phyloP scores from a whole-genome alignment of 306 rosid genomes.

The Potentilla sterilis region DNA sequence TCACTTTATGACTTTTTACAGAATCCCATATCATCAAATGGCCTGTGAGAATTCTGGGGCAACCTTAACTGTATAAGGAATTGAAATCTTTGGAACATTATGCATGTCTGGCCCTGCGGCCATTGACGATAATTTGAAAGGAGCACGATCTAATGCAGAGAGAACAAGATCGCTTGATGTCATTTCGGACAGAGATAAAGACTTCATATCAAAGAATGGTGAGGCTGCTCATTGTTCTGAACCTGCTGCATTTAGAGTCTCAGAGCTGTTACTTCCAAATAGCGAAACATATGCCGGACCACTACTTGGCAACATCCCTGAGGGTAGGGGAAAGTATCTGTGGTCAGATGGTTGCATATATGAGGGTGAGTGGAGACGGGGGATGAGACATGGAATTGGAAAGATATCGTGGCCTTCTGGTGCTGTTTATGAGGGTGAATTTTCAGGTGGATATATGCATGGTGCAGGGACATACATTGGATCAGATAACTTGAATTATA shows the following conservation, averaged over 20 bases:
- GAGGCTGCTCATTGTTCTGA: slow-evolving; percentile 57
- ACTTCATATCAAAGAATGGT: slow-evolving; percentile 43
- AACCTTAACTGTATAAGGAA: slow-evolving; percentile 42
- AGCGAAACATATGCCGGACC: slow-evolving; percentile 79
- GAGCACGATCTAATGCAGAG: slow-evolving; percentile 55
- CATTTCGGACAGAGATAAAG: slow-evolving; percentile 37
- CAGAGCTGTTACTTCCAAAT: slow-evolving; percentile 62
- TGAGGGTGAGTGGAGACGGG: slow-evolving; percentile 97
- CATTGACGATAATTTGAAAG: slow-evolving; percentile 55
- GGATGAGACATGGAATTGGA: slow-evolving; percentile 89
- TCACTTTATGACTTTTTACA: slow-evolving; percentile 31
- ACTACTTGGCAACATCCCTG: slow-evolving; percentile 72
- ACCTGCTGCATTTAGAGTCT: slow-evolving; percentile 61
- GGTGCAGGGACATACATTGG: slow-evolving; percentile 76
- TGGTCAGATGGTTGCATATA: slow-evolving; percentile 91
- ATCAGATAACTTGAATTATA: slow-evolving; percentile 56
- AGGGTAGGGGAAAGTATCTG: slow-evolving; percentile 76
- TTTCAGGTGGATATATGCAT: slow-evolving; percentile 86
- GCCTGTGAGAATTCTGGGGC: slow-evolving; percentile 36
- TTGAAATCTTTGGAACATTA: slow-evolving; percentile 50
- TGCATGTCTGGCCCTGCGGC: slow-evolving; percentile 99
- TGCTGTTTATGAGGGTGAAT: slow-evolving; percentile 75
- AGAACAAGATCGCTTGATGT: slow-evolving; percentile 79
- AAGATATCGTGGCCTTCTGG: slow-evolving; percentile 72
- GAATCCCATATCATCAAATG: slow-evolving; percentile 38